phyloP scores from a whole-genome alignment of 768 basidiomycete genomes.

The Calocybe cyanea region DNA sequence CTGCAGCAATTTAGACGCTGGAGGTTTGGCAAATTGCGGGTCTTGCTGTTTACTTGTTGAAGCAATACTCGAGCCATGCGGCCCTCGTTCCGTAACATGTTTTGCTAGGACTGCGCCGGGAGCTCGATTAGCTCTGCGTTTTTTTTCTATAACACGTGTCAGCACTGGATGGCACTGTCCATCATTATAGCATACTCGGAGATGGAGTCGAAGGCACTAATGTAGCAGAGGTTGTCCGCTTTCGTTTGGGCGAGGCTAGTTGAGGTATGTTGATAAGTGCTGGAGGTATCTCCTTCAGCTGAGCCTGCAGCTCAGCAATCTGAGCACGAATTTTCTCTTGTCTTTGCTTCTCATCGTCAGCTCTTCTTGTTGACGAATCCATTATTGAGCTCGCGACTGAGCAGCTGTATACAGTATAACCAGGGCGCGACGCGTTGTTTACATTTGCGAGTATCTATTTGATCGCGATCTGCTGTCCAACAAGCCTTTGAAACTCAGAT shows the following conservation, averaged over 20 bases:
- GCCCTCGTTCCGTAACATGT: conserved; percentile 1
- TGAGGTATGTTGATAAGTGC: conserved; percentile 5
- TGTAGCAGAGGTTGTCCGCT: conserved; percentile 32
- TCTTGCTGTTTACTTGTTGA: neutral
- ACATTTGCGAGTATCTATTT: conserved; percentile 3
- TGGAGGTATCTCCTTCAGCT: conserved; percentile 40
- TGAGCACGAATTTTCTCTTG: conserved; percentile 50
- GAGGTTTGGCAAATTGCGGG: conserved; percentile 27
- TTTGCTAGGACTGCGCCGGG: conserved; percentile 4
- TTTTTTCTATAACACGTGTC: conserved; percentile 29
- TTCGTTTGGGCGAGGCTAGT: conserved; percentile 45
- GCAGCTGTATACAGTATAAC: conserved; percentile 1
- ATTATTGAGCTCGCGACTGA: conserved; percentile 28
- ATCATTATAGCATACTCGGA: conserved; percentile 45
- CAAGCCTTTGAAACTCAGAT: conserved; percentile 30
- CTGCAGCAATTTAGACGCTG: conserved; percentile 50
- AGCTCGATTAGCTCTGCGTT: conserved; percentile 36
- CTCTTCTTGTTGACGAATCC: conserved; percentile 51
- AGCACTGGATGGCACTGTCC: conserved; percentile 1
- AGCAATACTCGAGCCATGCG: conserved; percentile 1
- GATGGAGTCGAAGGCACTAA: conserved; percentile 63
- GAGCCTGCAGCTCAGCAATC: conserved; percentile 53
- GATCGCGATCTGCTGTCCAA: conserved; percentile 12
- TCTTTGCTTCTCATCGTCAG: conserved; percentile 30
- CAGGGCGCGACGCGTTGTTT: conserved; percentile 21